Evolutionary conservation across 257 asterid genomes (phyloP).

Genomic region (Przewalskia tangutica): DNA sequence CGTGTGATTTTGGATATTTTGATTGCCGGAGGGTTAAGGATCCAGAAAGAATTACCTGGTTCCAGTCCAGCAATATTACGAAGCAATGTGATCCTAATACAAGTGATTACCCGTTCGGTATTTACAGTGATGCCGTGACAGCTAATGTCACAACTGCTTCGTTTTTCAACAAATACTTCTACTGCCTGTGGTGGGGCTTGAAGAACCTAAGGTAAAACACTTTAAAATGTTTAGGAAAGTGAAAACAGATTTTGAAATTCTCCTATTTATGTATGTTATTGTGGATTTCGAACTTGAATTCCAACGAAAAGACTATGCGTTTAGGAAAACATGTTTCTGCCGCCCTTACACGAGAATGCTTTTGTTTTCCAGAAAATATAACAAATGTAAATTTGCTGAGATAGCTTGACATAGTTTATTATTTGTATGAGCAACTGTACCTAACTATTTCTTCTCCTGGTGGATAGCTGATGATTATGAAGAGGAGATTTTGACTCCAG

Average conservation of each 20-base stretch:
- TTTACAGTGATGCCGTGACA: conserved; percentile 70
- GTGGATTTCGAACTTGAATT: background rate
- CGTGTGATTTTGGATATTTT: conserved; percentile 49
- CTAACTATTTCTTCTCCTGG: background rate
- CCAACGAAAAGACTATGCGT: background rate
- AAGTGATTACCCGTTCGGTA: conserved; percentile 62
- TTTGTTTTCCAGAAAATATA: background rate
- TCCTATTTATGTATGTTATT: background rate
- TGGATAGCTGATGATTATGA: background rate
- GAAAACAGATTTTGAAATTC: background rate
- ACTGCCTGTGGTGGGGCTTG: conserved; percentile 94
- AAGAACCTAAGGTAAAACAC: conserved; percentile 66
- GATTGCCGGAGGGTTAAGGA: conserved; percentile 50
- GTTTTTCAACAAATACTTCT: conserved; percentile 83
- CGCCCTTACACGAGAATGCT: background rate
- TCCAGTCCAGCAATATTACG: conserved; percentile 56
- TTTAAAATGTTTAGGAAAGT: background rate
- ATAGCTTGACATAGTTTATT: background rate
- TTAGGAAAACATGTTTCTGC: background rate
- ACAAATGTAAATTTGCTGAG: background rate
- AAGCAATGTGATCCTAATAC: conserved; percentile 41
- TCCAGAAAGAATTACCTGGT: conserved; percentile 46
- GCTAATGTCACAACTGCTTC: conserved; percentile 47
- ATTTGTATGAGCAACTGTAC: background rate
- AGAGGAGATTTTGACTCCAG: background rate